Conservation (phyloP, 345 rosid species). For the Pugionium cornutum region DNA sequence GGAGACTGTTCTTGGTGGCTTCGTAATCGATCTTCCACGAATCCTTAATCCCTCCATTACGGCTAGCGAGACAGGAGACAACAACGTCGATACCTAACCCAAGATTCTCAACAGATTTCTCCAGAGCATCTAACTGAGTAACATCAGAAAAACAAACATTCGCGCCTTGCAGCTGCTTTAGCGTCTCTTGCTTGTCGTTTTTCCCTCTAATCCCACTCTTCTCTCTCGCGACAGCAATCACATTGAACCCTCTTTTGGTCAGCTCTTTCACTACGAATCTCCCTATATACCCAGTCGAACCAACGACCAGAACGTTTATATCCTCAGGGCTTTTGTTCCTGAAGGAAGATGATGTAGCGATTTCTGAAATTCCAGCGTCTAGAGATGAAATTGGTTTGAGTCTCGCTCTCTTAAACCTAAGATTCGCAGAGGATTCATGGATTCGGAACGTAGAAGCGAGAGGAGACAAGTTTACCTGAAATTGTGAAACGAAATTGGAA, state of each 20-base stretch:
- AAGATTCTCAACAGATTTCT: conserved; percentile 51
- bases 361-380: conserved; percentile 40
- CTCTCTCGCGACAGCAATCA: conserved; percentile 79
- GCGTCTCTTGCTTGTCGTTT: conserved; percentile 62
- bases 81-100: conserved; percentile 68
- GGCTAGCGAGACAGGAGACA: conserved; percentile 92
- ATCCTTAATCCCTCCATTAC: conserved; percentile 82
- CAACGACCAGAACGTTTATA: conserved; percentile 73
- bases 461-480: conserved; percentile 57
- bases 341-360: conserved; percentile 46
- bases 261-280: conserved; percentile 82
- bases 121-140: conserved; percentile 53
- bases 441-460: conserved; percentile 27
- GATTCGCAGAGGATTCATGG: conserved; percentile 29
- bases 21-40: conserved; percentile 95
- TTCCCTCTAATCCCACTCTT: conserved; percentile 75
- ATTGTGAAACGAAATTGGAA: conserved; percentile 49
- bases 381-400: conserved; percentile 47
- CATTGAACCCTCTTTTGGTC: conserved; percentile 78
- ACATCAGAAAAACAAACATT: conserved; percentile 87
- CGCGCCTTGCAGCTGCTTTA: conserved; percentile 61
- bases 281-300: conserved; percentile 95
- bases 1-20: conserved; percentile 82
- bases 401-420: conserved; percentile 40
- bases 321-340: conserved; percentile 63